Evolutionary conservation across 2,329 filamentous ascomycete species (phyloP).

Genomic region (Diplodia mutila): DNA sequence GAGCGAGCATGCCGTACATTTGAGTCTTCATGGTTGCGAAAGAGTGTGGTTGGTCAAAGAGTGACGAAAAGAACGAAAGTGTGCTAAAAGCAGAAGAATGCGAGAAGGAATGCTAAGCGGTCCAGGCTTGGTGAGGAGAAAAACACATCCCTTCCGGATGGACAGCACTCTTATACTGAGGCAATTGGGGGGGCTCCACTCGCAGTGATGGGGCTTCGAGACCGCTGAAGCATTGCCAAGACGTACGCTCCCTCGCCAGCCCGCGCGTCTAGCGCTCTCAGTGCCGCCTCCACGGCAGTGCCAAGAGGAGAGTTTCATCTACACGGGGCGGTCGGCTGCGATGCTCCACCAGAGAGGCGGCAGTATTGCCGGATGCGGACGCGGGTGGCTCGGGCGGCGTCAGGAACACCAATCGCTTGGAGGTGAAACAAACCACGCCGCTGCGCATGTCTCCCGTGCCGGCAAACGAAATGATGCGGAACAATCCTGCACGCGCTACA

Average conservation of each 20-base stretch:
- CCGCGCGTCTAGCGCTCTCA: background rate
- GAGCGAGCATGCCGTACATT: constrained; percentile 35
- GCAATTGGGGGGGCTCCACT: background rate
- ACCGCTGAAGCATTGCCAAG: constrained; percentile 14
- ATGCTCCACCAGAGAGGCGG: constrained; percentile 5
- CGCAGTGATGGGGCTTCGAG: background rate
- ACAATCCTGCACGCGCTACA: constrained; percentile 3
- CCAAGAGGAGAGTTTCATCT: constrained; percentile 20
- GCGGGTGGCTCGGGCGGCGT: constrained; percentile 8
- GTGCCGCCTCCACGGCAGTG: background rate
- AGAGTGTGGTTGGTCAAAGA: constrained; percentile 28
- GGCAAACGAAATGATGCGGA: constrained; percentile 24
- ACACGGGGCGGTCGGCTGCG: constrained; percentile 5
- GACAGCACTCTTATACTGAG: constrained; percentile 3
- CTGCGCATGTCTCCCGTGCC: constrained; percentile 12
- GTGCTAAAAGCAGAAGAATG: constrained; percentile 20
- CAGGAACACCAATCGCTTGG: constrained; percentile 24
- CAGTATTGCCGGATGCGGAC: constrained; percentile 9
- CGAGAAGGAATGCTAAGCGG: constrained; percentile 12
- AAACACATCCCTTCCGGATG: background rate
- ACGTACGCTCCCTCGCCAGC: background rate
- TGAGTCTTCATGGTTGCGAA: constrained; percentile 40
- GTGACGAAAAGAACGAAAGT: constrained; percentile 23
- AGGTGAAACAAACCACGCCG: constrained; percentile 16
- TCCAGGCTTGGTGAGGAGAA: constrained; percentile 19